Evolutionary conservation across 306 rosid species (phyloP), one percentile per base, ranked within the genome.

Genomic region (Trifolium dubium): DNA sequence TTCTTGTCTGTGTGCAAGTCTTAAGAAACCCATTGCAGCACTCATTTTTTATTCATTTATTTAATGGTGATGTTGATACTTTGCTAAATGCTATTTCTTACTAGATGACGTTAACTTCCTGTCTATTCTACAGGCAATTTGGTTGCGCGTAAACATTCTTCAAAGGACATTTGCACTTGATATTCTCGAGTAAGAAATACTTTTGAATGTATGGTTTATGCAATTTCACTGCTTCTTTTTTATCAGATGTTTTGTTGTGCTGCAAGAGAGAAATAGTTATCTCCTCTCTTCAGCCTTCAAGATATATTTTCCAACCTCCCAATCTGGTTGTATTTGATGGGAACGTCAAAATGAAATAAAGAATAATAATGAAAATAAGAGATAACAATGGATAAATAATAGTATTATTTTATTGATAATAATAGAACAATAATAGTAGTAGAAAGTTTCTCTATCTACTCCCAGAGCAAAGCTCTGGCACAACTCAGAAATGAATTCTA

Each of bases 121-220:
- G 37, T 76, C 79, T 82, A 31, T 84, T 69, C 68, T 71, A 55
- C 89, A 93, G 98, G 97, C 96, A 60, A 83, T 69, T 54, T 93
- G 98, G 98, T 71, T 94, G 77, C 96, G 77, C 10, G 89, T 79
- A 51, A 82, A 79, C 76, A 85, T 93, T 83, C 84, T 87, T 74
- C 98, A 86, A 62, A 86, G 97, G 81, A 80, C 94, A 78, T 94
- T 91, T 81, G 90, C 90, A 69, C 97, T 94, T 85, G 96, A 94
- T 87, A 94, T 94, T 85, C 92, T 91, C 37, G 98, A 94, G 98
- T 94, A 88, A 88, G 97, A 75, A 64, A 46, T 77, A 54, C 70
- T 72, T 67, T 49, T 54, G 59, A 72, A 17, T 30, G 5, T 54
- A 17, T 81, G 64, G 34, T 77, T 65, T 80, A 31, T 55, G 18